Evolutionary conservation across 2,329 filamentous ascomycete species (phyloP).

Genomic region (Tolypocladium pustulatum): DNA sequence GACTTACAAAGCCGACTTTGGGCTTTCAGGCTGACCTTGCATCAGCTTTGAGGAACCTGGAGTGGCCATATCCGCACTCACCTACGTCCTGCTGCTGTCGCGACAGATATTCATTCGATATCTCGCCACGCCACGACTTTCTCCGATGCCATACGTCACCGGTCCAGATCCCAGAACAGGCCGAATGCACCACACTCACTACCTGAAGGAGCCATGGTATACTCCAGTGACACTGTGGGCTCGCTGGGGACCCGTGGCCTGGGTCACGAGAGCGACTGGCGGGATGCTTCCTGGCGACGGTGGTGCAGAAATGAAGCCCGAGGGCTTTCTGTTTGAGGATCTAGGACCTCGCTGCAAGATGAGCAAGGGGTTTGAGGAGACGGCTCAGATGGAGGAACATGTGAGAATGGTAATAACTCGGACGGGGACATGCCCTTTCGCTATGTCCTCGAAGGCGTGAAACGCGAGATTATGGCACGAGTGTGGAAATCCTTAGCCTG

Average conservation of each 20-base stretch:
- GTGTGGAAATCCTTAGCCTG: too few relatives aligned
- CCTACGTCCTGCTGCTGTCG: slow-evolving; percentile 35
- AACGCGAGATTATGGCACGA: background rate
- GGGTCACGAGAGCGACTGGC: slow-evolving; percentile 32
- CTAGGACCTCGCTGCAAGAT: slow-evolving; percentile 49
- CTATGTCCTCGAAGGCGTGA: background rate
- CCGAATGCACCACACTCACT: slow-evolving; percentile 37
- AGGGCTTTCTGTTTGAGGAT: slow-evolving; percentile 46
- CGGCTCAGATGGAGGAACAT: slow-evolving; percentile 12
- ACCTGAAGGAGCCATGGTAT: slow-evolving; percentile 57
- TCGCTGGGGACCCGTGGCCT: slow-evolving; percentile 49
- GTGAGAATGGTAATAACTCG: slow-evolving; percentile 18
- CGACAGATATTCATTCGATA: slow-evolving; percentile 48
- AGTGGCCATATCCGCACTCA: slow-evolving; percentile 22
- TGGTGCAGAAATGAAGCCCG: slow-evolving; percentile 25
- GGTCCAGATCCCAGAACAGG: slow-evolving; percentile 42
- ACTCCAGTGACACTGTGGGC: slow-evolving; percentile 47
- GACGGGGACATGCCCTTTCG: slow-evolving; percentile 35
- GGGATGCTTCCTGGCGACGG: slow-evolving; percentile 34
- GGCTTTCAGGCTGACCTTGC: background rate
- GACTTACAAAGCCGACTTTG: background rate
- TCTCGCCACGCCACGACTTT: slow-evolving; percentile 47
- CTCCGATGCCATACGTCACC: slow-evolving; percentile 26
- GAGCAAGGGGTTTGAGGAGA: slow-evolving; percentile 39
- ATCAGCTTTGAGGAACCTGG: slow-evolving; percentile 33